phyloP scores from a whole-genome alignment of 169 alveolate genomes.

The Cryptosporidium meleagridis region DNA sequence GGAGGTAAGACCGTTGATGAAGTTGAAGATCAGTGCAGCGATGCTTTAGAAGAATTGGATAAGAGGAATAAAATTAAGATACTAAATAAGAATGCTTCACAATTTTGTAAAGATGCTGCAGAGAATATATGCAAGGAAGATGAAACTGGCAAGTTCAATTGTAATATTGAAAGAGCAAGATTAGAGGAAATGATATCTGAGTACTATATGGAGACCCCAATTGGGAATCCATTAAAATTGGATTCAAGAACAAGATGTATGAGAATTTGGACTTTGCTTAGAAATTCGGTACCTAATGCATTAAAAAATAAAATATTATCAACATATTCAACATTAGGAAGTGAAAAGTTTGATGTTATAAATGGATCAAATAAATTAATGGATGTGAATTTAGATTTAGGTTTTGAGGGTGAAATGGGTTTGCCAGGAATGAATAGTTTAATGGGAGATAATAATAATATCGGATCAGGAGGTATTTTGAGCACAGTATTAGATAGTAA shows the following conservation, averaged over 20 bases:
- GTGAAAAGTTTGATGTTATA: neutral
- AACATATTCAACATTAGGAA: neutral
- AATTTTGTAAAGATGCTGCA: conserved; percentile 52
- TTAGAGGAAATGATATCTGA: conserved; percentile 47
- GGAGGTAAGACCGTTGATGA: conserved; percentile 71
- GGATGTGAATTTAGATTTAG: conserved; percentile 1
- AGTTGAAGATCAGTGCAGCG: conserved; percentile 61
- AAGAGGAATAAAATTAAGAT: conserved; percentile 30
- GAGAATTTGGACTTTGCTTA: conserved; percentile 63
- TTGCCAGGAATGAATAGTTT: neutral
- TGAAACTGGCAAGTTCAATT: conserved; percentile 29
- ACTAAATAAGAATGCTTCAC: conserved; percentile 44
- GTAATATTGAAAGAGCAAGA: conserved; percentile 42
- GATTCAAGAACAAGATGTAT: conserved; percentile 72
- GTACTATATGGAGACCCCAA: conserved; percentile 64
- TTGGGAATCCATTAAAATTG: conserved; percentile 54
- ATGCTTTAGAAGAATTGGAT: conserved; percentile 62
- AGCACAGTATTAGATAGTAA: conserved; percentile 2
- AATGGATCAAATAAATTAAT: neutral
- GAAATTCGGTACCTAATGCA: conserved; percentile 23
- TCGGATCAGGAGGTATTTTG: neutral
- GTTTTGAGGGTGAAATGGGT: neutral
- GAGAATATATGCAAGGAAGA: conserved; percentile 45
- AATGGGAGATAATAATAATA: neutral
- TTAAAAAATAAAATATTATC: conserved; percentile 18